Conservation (phyloP, 225 moss, liverwort and hornwort species). For the Physcomitrellopsis africana region DNA sequence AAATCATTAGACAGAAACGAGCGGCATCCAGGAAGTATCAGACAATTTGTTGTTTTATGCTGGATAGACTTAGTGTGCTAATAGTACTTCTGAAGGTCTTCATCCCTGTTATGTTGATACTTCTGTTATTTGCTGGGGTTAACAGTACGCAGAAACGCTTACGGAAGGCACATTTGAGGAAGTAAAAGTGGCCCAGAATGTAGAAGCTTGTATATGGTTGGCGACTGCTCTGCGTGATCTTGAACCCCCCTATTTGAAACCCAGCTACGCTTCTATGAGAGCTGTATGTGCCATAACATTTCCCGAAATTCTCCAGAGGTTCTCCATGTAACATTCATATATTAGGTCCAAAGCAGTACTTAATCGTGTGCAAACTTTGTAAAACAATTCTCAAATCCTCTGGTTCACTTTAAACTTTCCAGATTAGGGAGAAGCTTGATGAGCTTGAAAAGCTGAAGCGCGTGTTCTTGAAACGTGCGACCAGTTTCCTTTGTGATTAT, state of each 20-base stretch:
- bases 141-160: conserved; percentile 65
- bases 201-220: conserved; percentile 97
- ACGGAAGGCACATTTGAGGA: conserved; percentile 82
- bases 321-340: not conserved
- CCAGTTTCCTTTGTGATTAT: too few species aligned
- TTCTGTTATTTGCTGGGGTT: conserved; percentile 2
- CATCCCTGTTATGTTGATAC: conserved; percentile 17
- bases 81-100: conserved; percentile 4
- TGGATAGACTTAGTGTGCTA: not conserved
- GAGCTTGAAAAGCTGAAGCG: too few species aligned
- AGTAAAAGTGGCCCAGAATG: conserved; percentile 74
- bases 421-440: too few species aligned
- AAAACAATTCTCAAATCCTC: too few species aligned
- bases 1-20: not conserved
- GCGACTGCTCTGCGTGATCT: conserved; percentile 77
- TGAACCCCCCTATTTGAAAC: conserved; percentile 74
- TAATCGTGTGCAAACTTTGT: not conserved
- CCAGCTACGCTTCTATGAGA: conserved; percentile 76
- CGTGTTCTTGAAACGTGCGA: too few species aligned
- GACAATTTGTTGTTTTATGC: conserved; percentile 7
- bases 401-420: too few species aligned
- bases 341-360: not conserved
- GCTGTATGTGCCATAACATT: conserved; percentile 57
- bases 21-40: not conserved
- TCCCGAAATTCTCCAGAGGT: not conserved